A percentile compares a stretch with the other conserved stretches of the same genome.
phyloP scores from a whole-genome alignment of 1,284 basidiomycete genomes.

The Violaceomyces palustris region DNA sequence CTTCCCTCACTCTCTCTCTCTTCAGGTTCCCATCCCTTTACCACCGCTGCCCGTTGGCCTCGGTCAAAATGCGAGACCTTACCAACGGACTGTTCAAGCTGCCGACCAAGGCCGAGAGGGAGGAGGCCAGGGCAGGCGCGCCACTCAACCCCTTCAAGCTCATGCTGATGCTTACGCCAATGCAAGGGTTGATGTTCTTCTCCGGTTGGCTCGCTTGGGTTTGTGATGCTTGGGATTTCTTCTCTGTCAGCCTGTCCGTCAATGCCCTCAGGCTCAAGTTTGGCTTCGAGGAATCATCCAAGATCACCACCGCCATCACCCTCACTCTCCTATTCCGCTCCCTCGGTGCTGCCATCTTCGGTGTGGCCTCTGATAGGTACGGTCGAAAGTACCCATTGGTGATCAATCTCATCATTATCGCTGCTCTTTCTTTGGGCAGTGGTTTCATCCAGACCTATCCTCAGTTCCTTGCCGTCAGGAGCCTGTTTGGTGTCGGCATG shows the following conservation, averaged over 20 bases:
- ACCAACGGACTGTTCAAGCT: constrained; percentile 47
- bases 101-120: constrained; percentile 43
- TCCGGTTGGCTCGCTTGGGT: constrained; percentile 47
- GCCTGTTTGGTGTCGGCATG: constrained; percentile 64
- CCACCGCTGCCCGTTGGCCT: too few species aligned
- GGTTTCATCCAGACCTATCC: constrained; percentile 57
- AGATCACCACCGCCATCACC: constrained; percentile 66
- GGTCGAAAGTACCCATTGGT: constrained; percentile 87
- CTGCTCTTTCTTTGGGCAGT: constrained; percentile 68
- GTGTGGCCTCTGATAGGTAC: constrained; percentile 59
- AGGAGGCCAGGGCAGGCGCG: constrained; percentile 33
- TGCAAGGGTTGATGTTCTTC: constrained; percentile 40
- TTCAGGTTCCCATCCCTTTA: too few species aligned
- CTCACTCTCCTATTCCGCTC: constrained; percentile 86
- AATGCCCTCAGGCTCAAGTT: constrained; percentile 2
- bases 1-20: too few species aligned
- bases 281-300: not conserved
- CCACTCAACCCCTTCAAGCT: constrained; percentile 46
- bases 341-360: constrained; percentile 77
- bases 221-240: constrained; percentile 48
- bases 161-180: constrained; percentile 30
- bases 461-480: constrained; percentile 56
- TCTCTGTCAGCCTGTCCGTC: constrained; percentile 45
- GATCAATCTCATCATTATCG: constrained; percentile 58
- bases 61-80: constrained; percentile 44